Conservation (phyloP, 371 early-diverging fungal species). For the Rhizopus delemar region DNA sequence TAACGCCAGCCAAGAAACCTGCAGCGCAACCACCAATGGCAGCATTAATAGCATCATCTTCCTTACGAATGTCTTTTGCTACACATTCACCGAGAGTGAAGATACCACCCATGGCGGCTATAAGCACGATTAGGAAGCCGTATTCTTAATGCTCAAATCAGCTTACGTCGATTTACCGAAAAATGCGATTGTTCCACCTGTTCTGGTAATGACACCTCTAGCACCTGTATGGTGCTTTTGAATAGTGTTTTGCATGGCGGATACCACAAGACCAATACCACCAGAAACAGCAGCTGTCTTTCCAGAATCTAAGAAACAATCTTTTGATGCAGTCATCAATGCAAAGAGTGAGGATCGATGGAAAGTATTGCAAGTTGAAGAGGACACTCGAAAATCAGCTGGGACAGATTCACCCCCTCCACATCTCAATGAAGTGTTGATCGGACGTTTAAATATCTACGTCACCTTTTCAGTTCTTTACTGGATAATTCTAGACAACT, state of each 20-base stretch:
- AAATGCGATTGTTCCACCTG: slow-evolving; percentile 70
- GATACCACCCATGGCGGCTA: slow-evolving; percentile 82
- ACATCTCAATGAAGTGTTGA: background rate
- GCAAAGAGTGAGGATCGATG: background rate
- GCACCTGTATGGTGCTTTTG: slow-evolving; percentile 68
- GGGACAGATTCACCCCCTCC: background rate
- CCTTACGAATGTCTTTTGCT: slow-evolving; percentile 60
- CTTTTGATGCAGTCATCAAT: slow-evolving; percentile 51
- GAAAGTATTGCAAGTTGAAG: background rate
- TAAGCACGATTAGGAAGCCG: background rate
- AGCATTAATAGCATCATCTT: slow-evolving; percentile 72
- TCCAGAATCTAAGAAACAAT: slow-evolving; percentile 56
- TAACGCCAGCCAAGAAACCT: slow-evolving; percentile 72
- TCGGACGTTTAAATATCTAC: background rate
- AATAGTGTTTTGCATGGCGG: slow-evolving; percentile 73
- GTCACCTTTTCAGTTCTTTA: background rate
- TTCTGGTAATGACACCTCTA: slow-evolving; percentile 65
- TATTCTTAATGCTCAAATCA: background rate
- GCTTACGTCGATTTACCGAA: slow-evolving; percentile 57
- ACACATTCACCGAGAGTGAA: slow-evolving; percentile 70
- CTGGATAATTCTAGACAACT: no score
- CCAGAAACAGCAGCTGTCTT: slow-evolving; percentile 62
- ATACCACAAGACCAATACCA: slow-evolving; percentile 68
- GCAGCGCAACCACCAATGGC: slow-evolving; percentile 77
- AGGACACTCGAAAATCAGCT: background rate